These are phyloP conservation scores for Pyrus betulifolia DNA, from an alignment of 306 rosid species.

Conservation along the genomic window DNA sequence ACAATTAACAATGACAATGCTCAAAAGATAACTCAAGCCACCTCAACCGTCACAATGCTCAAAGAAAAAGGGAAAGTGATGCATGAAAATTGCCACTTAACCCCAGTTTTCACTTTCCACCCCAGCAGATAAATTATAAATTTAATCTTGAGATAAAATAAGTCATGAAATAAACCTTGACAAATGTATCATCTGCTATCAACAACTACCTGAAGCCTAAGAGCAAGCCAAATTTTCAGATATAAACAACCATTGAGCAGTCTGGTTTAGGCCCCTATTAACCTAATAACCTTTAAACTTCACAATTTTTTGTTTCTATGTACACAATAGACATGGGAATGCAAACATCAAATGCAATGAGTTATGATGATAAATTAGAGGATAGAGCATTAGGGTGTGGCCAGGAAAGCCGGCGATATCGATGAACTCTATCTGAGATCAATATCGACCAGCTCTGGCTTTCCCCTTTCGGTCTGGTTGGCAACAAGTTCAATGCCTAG, in stretches of 20 bases:
- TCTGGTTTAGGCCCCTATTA: constrained; percentile 29
- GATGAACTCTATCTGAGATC: constrained; percentile 56
- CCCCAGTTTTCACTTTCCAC: background rate
- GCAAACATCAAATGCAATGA: constrained; percentile 51
- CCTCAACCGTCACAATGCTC: background rate
- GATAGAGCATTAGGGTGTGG: constrained; percentile 6
- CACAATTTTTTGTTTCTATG: constrained; percentile 37
- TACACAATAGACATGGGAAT: constrained; percentile 48
- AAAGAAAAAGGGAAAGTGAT: background rate
- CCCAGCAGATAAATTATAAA: constrained; percentile 20
- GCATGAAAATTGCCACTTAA: background rate
- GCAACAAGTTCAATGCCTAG: constrained; percentile 68
- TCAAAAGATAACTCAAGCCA: background rate
- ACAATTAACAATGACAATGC: background rate
- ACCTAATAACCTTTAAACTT: constrained; percentile 35
- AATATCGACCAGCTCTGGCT: constrained; percentile 65
- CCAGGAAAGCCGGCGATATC: background rate
- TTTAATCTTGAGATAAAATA: constrained; percentile 26
- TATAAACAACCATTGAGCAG: constrained; percentile 36
- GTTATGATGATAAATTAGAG: constrained; percentile 37
- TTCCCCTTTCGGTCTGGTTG: constrained; percentile 71
- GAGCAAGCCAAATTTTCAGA: constrained; percentile 24
- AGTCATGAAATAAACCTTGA: constrained; percentile 30
- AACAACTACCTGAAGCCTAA: constrained; percentile 41
- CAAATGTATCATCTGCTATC: constrained; percentile 40